Conservation (phyloP, 306 rosid genomes). For the Alnus rubra region DNA sequence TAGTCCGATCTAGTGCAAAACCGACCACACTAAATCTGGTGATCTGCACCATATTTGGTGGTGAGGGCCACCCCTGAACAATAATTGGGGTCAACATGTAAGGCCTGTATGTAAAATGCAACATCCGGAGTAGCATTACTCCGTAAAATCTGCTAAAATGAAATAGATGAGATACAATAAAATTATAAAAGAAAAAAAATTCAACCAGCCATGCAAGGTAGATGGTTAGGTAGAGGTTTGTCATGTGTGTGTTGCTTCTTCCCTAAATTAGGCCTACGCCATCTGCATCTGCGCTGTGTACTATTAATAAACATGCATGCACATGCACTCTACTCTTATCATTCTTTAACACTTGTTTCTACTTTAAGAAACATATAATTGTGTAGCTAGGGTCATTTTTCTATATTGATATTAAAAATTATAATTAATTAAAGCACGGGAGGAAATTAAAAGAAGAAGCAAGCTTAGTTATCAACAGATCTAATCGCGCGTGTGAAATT, state of each 20-base stretch:
- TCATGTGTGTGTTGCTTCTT: background rate
- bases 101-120: too few relatives aligned
- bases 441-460: background rate
- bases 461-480: slow-evolving; percentile 6
- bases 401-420: too few relatives aligned
- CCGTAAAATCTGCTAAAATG: too few relatives aligned
- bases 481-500: too few relatives aligned
- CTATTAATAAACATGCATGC: background rate
- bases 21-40: too few relatives aligned
- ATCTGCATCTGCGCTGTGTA: too few relatives aligned
- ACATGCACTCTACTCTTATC: background rate
- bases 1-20: too few relatives aligned
- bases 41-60: too few relatives aligned
- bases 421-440: background rate
- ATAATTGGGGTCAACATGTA: too few relatives aligned
- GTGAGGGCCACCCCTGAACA: too few relatives aligned
- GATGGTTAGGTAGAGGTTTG: slow-evolving; percentile 5
- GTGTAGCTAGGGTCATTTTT: too few relatives aligned
- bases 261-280: background rate
- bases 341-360: background rate
- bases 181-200: background rate
- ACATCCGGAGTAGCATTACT: background rate
- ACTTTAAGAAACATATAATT: background rate
- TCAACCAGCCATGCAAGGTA: background rate
- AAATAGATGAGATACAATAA: too few relatives aligned